Evolutionary conservation across 108 stramenopile genomes (phyloP).

Genomic region (Nannochloropsis salina): DNA sequence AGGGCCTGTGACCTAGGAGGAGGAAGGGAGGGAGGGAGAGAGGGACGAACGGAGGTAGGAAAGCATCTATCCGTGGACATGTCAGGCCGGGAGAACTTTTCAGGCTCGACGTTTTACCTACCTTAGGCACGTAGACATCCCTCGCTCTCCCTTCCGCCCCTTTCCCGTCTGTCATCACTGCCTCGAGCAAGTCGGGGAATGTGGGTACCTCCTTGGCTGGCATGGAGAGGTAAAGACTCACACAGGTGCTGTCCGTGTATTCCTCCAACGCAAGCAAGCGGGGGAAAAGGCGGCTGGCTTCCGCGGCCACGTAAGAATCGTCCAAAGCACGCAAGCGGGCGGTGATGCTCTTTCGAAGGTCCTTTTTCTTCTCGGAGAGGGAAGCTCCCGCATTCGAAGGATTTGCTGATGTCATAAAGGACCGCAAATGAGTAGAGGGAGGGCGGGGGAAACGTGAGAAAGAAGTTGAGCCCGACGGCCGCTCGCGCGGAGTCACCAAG

Average conservation of each 20-base stretch:
- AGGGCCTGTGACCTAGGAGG: constrained; percentile 37
- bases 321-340: constrained; percentile 24
- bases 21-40: neutral
- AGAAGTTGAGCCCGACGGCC: no score
- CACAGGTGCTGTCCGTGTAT: constrained; percentile 14
- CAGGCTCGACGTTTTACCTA: neutral
- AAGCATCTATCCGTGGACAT: neutral
- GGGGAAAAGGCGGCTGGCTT: constrained; percentile 22
- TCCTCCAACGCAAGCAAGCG: constrained; percentile 23
- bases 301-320: constrained; percentile 18
- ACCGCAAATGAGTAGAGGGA: no score
- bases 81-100: neutral
- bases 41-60: no score
- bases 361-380: constrained; percentile 26
- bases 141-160: constrained; percentile 5
- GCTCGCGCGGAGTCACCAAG: no score
- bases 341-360: constrained; percentile 30
- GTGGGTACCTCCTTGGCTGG: constrained; percentile 35
- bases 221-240: constrained; percentile 45
- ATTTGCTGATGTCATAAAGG: no score
- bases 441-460: no score
- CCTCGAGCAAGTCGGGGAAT: constrained; percentile 18
- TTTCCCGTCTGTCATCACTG: constrained; percentile 22
- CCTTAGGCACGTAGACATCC: constrained; percentile 46
- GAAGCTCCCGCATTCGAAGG: neutral